Base-by-base conservation (phyloP, 2,329 filamentous ascomycete species). In the Sphaerostilbella broomeana region DNA sequence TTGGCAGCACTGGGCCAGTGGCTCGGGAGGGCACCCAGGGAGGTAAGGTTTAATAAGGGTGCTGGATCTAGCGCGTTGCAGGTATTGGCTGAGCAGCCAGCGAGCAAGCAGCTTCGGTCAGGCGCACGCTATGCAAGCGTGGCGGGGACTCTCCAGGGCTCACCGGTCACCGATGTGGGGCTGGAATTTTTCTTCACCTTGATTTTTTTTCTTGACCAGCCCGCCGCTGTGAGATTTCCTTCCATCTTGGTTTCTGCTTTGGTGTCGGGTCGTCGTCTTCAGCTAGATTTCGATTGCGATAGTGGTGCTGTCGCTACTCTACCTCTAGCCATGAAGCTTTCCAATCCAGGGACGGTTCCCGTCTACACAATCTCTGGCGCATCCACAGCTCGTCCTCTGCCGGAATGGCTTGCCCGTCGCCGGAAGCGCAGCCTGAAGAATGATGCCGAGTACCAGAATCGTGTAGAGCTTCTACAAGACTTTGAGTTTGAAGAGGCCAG, bases 401-500 rank as follows among this genome's bases (percentile, higher is more conserved):
- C 92, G 45, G 92, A 98, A 65, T 98, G 92, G 89, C 84, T 98
- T 45, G 84, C 88, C 22, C 77, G 87, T 49, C 83, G 87, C 53
- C 75, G 90, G 59, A 97, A 95, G 71, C 77, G 85, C 59, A 94
- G 86, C 57, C 68, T 95, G 51, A 97, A 97, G 64, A 81, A 90
- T 51, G 90, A 97, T 58, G 73, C 84, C 44, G 90, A 95, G 58
- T 97, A 90, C 64, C 83, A 89, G 47, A 95, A 88, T 61, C 84
- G 92, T 49, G 82, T 98, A 52, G 92, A 98, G 63, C 72, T 98
- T 42, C 75, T 98, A 25, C 92, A 98, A 56, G 92, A 98, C 58
- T 98, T 98, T 61, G 89, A 94, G 57, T 97, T 98, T 55, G 89
- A 95, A 55, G 89, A 95, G 64, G 90, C 94, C 27, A 95, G 88